A percentile compares a stretch with the other conserved stretches of the same genome.
Conservation (phyloP, 331 rosid species). For the Spiraea crenata region DNA sequence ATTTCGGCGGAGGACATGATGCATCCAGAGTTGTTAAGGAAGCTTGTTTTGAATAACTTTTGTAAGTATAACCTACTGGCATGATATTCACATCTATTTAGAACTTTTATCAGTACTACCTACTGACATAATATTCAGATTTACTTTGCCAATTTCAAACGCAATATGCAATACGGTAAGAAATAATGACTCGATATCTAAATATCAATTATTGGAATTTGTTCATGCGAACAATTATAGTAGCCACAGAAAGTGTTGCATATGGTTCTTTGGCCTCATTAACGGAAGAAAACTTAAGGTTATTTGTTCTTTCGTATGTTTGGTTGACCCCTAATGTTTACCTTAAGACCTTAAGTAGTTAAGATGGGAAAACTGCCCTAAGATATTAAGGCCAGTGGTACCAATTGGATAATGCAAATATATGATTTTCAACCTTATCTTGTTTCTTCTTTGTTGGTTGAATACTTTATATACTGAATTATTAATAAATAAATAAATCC, state of each 20-base stretch:
- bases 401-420: not conserved
- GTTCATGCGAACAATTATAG: no score
- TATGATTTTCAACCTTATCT: not conserved
- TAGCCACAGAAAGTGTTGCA: not conserved
- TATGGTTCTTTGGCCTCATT: not conserved
- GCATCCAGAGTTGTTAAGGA: constrained; percentile 85
- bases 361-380: not conserved
- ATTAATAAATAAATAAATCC: constrained; percentile 3
- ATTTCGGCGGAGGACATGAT: constrained; percentile 96
- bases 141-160: no score
- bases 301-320: not conserved
- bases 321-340: not conserved
- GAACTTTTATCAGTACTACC: no score
- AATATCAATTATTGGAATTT: no score
- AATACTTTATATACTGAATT: not conserved
- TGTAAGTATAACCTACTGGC: constrained; percentile 54
- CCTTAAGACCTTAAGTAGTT: not conserved
- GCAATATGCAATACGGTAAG: no score
- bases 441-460: not conserved
- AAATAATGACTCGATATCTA: no score
- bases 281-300: not conserved
- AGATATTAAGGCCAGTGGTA: not conserved
- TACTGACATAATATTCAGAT: no score
- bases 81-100: not conserved
- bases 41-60: constrained; percentile 87